Percentiles rank a stretch among this genome's conserved stretches.
These are phyloP conservation scores for Striga hermonthica DNA, from an alignment of 305 asterid genomes.

Conservation along the genomic window DNA sequence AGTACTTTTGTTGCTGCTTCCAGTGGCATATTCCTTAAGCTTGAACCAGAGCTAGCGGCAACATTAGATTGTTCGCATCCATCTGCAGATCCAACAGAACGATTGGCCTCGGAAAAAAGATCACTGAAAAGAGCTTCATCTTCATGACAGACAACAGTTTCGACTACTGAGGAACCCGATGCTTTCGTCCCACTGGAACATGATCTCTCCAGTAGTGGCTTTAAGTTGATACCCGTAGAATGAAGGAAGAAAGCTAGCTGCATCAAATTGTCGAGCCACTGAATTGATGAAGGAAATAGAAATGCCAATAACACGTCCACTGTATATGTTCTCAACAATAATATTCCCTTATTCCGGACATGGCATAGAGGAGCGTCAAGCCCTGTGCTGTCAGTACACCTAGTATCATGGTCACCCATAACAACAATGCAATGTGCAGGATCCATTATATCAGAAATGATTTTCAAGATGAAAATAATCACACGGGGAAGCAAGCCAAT, in stretches of 20 bases:
- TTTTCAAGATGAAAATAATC: conserved; percentile 66
- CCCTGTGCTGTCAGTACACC: conserved; percentile 33
- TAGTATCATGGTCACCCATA: conserved; percentile 44
- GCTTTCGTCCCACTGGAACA: conserved; percentile 63
- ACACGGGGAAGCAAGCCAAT: conserved; percentile 74
- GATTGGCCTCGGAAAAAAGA: conserved; percentile 93
- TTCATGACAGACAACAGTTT: conserved; percentile 70
- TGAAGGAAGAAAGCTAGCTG: conserved; percentile 72
- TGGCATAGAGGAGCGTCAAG: conserved; percentile 52
- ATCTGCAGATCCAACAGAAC: conserved; percentile 79
- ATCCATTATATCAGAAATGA: conserved; percentile 61
- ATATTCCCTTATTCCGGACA: conserved; percentile 39
- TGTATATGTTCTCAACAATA: conserved; percentile 58
- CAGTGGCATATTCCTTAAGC: conserved; percentile 66
- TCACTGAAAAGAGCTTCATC: conserved; percentile 98
- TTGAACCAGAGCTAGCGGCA: conserved; percentile 56
- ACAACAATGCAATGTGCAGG: conserved; percentile 44
- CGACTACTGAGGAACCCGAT: conserved; percentile 68
- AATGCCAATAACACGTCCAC: conserved; percentile 61
- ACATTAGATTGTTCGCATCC: conserved; percentile 68
- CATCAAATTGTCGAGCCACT: conserved; percentile 83
- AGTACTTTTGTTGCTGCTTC: conserved; percentile 79
- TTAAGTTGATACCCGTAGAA: conserved; percentile 73
- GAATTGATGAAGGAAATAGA: conserved; percentile 65
- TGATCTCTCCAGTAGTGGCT: conserved; percentile 71